Percentiles rank a stretch among this genome's conserved stretches.
phyloP scores from a whole-genome alignment of 352 stramenopile species.

The Phytophthora pseudosyringae region DNA sequence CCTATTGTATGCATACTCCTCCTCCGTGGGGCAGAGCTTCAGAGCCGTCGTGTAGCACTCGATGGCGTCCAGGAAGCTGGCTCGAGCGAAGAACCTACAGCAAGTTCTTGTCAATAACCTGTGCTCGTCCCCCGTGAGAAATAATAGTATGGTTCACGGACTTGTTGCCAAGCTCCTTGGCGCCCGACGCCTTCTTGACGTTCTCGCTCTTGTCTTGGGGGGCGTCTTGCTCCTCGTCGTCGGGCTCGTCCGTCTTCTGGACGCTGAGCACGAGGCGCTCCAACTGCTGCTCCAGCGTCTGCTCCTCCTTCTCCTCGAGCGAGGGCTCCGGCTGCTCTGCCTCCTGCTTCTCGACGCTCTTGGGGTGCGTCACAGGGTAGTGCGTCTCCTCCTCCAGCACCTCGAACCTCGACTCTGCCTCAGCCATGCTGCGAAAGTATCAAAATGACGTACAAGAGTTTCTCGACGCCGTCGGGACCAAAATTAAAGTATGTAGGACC shows the following conservation, averaged over 20 bases:
- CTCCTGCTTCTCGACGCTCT: constrained; percentile 22
- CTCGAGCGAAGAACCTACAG: constrained; percentile 69
- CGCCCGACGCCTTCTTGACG: constrained; percentile 73
- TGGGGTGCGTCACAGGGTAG: constrained; percentile 52
- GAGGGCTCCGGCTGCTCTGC: constrained; percentile 16
- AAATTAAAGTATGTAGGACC: background rate
- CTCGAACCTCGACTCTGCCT: constrained; percentile 70
- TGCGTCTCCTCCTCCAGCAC: constrained; percentile 89
- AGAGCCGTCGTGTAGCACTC: constrained; percentile 88
- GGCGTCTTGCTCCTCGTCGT: constrained; percentile 35
- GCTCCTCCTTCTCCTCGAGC: constrained; percentile 37
- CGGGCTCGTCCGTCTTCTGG: constrained; percentile 32
- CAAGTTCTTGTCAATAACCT: constrained; percentile 1
- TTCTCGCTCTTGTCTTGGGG: constrained; percentile 27
- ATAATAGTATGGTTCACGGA: constrained; percentile 28
- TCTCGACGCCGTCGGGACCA: constrained; percentile 19
- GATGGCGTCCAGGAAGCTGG: constrained; percentile 78
- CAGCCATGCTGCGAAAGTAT: constrained; percentile 26
- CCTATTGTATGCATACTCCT: constrained; percentile 84
- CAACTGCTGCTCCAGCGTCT: constrained; percentile 73
- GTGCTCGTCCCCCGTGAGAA: background rate
- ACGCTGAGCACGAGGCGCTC: constrained; percentile 56
- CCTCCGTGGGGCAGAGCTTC: constrained; percentile 75
- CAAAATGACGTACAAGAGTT: constrained; percentile 10
- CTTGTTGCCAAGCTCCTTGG: constrained; percentile 89